Evolutionary conservation across 2,329 filamentous ascomycete species (phyloP), one percentile per base, ranked within the genome.

Genomic region (Xylaria polymorpha): DNA sequence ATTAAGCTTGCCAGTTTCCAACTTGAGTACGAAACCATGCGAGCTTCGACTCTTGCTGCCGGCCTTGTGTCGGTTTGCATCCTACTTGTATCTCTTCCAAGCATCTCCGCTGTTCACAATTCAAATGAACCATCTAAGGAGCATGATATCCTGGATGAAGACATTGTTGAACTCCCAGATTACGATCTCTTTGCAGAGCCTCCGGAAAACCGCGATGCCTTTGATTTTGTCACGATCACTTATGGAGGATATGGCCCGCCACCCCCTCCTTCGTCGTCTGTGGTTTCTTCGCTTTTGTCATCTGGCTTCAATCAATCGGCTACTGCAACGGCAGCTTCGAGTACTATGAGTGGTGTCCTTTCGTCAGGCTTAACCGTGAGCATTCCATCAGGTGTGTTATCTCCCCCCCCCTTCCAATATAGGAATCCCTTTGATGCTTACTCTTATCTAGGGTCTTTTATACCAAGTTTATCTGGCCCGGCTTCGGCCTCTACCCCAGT

Each of bases 21-120:
- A 25, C 37, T n/a, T 39, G 37, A 57, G 4, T 55, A 61, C 55
- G 41, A 15, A 57, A 78, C 43, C 63, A 85, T 85, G 83, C 82
- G 79, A 71, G 74, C 66, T 32, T 78, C 72, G 15, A 74, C 74
- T 74, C 70, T 80, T 61, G 69, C 75, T 70, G 63, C 76, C 70
- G 76, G 78, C 75, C 62, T 82, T 37, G 67, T 79, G 71, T 81
- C 78, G 74, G 79, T 78, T 64, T 66, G 77, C 32, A 41, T 76
- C 57, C 63, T 83, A 25, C 53, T 80, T 18, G 61, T 71, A 60
- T 76, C 58, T 53, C 14, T 76, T 39, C 67, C 75, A 18, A 44
- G 66, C 50, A 67, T 72, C 25, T 56, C 59, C 20, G 75, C 75
- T 7, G 46, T 66, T 48, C 59, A 69, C 6, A 61, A 65, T 25